Percentiles rank a stretch among this genome's conserved stretches.
These are phyloP conservation scores for Debaryomyces castellii DNA, from an alignment of 805 yeast species.

Conservation along the genomic window DNA sequence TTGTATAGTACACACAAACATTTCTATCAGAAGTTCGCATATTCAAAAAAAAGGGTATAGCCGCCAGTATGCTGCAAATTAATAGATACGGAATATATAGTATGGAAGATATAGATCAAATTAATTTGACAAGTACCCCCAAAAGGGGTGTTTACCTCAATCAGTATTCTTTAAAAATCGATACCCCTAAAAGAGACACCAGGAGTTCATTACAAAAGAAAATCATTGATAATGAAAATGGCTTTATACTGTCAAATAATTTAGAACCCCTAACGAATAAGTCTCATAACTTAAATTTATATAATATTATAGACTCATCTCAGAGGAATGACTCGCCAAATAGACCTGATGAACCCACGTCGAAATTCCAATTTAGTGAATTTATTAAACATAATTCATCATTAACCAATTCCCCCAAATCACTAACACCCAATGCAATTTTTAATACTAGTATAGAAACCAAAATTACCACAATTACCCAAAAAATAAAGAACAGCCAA, in stretches of 20 bases:
- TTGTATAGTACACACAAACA: neutral
- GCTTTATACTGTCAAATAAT: neutral
- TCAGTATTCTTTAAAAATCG: neutral
- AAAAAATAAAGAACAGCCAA: neutral
- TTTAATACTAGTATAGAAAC: neutral
- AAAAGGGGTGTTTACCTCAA: neutral
- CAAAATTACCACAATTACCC: neutral
- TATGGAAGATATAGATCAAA: neutral
- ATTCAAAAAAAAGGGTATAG: neutral
- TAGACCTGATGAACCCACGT: neutral
- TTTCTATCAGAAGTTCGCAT: neutral
- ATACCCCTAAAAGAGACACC: neutral
- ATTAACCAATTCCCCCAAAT: neutral
- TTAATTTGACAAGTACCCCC: neutral
- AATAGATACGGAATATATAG: neutral
- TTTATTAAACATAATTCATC: constrained; percentile 1
- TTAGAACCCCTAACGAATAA: neutral
- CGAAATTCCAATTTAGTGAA: constrained; percentile 2
- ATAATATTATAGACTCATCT: constrained; percentile 6
- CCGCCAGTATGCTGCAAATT: constrained; percentile 7
- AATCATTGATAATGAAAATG: neutral
- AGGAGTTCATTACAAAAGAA: neutral
- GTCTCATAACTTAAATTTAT: constrained; percentile 3
- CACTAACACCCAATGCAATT: neutral
- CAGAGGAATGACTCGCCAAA: neutral